These are phyloP conservation scores for Metarhizium album DNA, from an alignment of 2,329 filamentous ascomycete genomes.

Conservation along the genomic window DNA sequence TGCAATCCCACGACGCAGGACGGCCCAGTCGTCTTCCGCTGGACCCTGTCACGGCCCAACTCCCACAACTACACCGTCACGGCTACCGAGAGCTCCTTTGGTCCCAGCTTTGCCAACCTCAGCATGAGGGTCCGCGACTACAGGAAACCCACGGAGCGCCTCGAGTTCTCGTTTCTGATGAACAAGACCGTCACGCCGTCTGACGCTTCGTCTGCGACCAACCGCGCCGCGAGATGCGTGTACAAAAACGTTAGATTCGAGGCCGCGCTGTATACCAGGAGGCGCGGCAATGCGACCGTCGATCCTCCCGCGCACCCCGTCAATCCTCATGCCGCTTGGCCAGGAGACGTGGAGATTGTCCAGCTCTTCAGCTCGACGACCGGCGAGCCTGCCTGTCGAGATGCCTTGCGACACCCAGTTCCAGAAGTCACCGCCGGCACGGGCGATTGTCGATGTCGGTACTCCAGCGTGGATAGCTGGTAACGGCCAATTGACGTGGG, in stretches of 20 bases:
- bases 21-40: conserved; percentile 44
- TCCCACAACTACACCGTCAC: conserved; percentile 39
- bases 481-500: no score
- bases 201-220: conserved; percentile 28
- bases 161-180: conserved; percentile 44
- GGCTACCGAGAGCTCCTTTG: conserved; percentile 41
- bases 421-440: conserved; percentile 25
- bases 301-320: conserved; percentile 5
- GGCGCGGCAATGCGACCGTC: conserved; percentile 14
- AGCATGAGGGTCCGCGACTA: conserved; percentile 37
- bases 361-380: conserved; percentile 31
- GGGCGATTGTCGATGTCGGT: conserved; percentile 28
- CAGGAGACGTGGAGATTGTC: conserved; percentile 44
- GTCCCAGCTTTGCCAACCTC: conserved; percentile 42
- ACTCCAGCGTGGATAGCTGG: conserved; percentile 17
- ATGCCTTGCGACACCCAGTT: conserved; percentile 24
- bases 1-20: conserved; percentile 45
- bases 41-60: conserved; percentile 41
- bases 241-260: conserved; percentile 46
- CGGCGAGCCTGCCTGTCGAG: conserved; percentile 43
- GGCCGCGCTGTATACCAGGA: conserved; percentile 49
- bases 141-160: conserved; percentile 39
- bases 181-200: conserved; percentile 42
- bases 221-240: conserved; percentile 41
- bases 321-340: conserved; percentile 34